Base-by-base conservation (phyloP, 345 rosid genomes). In the Hevea brasiliensis region DNA sequence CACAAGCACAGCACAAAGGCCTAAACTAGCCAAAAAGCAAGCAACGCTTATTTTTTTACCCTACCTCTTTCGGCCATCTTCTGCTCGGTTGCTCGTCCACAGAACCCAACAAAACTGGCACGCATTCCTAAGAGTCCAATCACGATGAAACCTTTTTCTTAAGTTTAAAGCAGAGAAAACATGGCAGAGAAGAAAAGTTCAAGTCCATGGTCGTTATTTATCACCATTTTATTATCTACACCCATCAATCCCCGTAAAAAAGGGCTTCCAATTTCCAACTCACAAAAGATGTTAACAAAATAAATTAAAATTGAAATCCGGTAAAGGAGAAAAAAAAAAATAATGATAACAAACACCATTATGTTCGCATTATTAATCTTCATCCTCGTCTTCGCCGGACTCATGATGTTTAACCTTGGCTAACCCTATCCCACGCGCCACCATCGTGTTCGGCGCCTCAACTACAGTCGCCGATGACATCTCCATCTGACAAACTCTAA, bases 401-500 rank as follows among this genome's bases (percentile, higher is more conserved):
- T 70, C 76, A 48, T 85, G 86, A 71, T 92, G 92, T 74, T 89
- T 88, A 59, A 94, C 90, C 81, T 83, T 89, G 1, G 94, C 81
- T 18, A 64, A 71, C 24, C 93, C 87, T 24, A 82, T 29, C 37
- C 85, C 85, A 63, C 88, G 86, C 12, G 68, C 60, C 69, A 61
- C 73, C 35, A 67, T 67, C 42, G 41, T 51, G 45, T 20, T 66
- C 15, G 82, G 78, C 6, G 74, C 54, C 55, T 87, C 94, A 0
- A 94, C 80, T 0, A 73, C 85, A 40, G 81, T 72, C 26, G 96
- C 97, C 8, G 97, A 88, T 17, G 92, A 84, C 92, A 92, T 89
- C 66, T 90, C 98, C 92, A 94, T 92, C 75, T 89, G 94, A 44
- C 94, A 89, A 68, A 92, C 92, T 76, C 98, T 90, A 72, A 92